Evolutionary conservation across 257 asterid genomes (phyloP).

Genomic region (Echium plantagineum): DNA sequence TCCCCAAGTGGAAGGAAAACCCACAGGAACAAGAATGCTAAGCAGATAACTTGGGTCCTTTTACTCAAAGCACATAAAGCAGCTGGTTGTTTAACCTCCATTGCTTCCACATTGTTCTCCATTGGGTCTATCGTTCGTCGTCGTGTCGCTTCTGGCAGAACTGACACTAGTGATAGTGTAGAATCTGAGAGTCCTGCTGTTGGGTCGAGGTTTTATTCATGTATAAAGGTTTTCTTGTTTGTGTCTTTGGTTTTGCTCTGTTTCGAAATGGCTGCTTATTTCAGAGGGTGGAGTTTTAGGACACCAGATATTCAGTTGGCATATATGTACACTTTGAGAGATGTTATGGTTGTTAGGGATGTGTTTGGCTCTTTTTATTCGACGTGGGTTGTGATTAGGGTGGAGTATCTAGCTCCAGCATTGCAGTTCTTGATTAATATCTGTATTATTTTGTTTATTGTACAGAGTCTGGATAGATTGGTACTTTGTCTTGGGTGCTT

Average conservation of each 20-base stretch:
- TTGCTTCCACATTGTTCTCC: conserved; percentile 52
- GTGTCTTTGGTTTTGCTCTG: conserved; percentile 38
- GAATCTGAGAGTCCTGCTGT: conserved; percentile 17
- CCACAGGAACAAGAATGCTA: conserved; percentile 59
- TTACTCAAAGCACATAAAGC: conserved; percentile 66
- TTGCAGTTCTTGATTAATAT: conserved; percentile 47
- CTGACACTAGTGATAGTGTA: conserved; percentile 40
- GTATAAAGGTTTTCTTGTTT: conserved; percentile 38
- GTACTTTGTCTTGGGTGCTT: conserved; percentile 59
- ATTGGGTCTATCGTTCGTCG: conserved; percentile 48
- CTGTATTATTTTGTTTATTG: conserved; percentile 44
- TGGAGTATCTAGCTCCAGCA: conserved; percentile 60
- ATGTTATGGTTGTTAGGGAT: conserved; percentile 29
- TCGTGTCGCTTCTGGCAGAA: conserved; percentile 50
- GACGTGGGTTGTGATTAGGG: conserved; percentile 51
- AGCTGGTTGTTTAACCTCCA: conserved; percentile 62
- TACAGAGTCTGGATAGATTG: conserved; percentile 65
- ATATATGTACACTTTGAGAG: conserved; percentile 20
- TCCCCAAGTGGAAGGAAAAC: conserved; percentile 12
- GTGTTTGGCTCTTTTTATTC: conserved; percentile 37
- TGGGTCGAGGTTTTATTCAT: conserved; percentile 31
- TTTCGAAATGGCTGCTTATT: conserved; percentile 52
- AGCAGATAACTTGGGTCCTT: conserved; percentile 73
- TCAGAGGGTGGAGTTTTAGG: conserved; percentile 51
- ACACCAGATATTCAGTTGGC: conserved; percentile 35